Evolutionary conservation across 345 rosid species (phyloP), one percentile per base, ranked within the genome.

Genomic region (Rhodomyrtus tomentosa): DNA sequence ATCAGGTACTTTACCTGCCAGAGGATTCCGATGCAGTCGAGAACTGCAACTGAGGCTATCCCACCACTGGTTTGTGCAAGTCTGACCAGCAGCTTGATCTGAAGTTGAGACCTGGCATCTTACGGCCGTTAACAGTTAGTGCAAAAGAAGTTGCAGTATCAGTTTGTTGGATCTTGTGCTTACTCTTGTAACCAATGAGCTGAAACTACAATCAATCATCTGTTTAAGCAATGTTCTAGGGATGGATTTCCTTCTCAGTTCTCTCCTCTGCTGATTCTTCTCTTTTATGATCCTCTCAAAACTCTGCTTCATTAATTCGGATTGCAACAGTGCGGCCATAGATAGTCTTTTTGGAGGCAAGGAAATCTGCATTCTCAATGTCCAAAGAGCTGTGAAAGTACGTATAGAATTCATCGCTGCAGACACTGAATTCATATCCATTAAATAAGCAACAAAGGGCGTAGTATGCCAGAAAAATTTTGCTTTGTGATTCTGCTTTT

Each of bases 1-100:
- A 87, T 54, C 83, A 82, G 87, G 84, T 92, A 18, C 81, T 87
- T 29, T 84, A 87, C 83, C 90, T 88, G 73, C 88, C 89, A 1
- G 86, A 85, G 83, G 90, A 87, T 40, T 32, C 85, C 20, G 72
- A 84, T 59, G 38, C 87, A 42, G 72, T 87, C 8, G 83, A 84
- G 79, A 82, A 84, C 29, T 87, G 87, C 53, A 85, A 88, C 27
- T 81, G 7, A 82, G 24, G 24, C 22, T 24, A 32, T 15, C 76
- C 76, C 45, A 68, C 9, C 12, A 32, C 42, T 68, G 74, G 24
- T 68, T 21, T 22, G 1, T 68, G 45, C 32, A 22, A 32, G 24
- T 11, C 1, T 68, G 40, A 1, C 40, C 38, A 2, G 24, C 45
- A 18, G 76, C 76, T 32, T 18, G 76, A 68, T 32, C 76, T 68